phyloP scores from a whole-genome alignment of 768 basidiomycete genomes.

The Obba rivulosa region DNA sequence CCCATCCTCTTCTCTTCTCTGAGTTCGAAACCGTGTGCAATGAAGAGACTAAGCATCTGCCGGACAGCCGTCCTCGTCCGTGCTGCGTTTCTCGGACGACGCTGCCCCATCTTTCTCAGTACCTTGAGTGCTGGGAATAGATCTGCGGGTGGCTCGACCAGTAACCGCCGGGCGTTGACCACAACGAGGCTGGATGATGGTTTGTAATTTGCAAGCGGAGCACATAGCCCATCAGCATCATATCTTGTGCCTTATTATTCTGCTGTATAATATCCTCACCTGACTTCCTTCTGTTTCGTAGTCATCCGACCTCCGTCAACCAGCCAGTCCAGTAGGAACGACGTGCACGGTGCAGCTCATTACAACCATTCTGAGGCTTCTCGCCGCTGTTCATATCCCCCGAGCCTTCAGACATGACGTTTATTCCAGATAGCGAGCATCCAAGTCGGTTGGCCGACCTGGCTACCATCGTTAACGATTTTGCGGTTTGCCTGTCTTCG shows the following conservation, averaged over 20 bases:
- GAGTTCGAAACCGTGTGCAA: too few relatives aligned
- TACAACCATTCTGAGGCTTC: not conserved
- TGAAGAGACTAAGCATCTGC: constrained; percentile 22
- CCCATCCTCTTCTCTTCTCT: too few relatives aligned
- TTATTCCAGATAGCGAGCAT: too few relatives aligned
- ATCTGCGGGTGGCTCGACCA: not conserved
- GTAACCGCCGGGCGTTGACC: constrained; percentile 13
- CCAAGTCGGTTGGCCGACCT: too few relatives aligned
- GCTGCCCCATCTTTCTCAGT: too few relatives aligned
- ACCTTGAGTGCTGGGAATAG: too few relatives aligned
- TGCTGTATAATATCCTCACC: not conserved
- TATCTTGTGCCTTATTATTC: not conserved
- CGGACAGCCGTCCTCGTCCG: constrained; percentile 9
- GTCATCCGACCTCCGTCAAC: not conserved
- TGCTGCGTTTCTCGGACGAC: constrained; percentile 15
- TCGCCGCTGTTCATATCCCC: not conserved
- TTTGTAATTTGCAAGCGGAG: constrained; percentile 27
- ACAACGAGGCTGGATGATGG: constrained; percentile 20
- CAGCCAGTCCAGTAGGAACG: not conserved
- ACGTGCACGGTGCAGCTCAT: constrained; percentile 1
- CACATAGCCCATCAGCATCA: not conserved
- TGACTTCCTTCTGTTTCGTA: not conserved
- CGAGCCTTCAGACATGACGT: too few relatives aligned
- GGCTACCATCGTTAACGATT: too few relatives aligned
- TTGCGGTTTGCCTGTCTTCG: too few relatives aligned